Evolutionary conservation across 1,139 yeast genomes (phyloP), one percentile per base, ranked within the genome.

Genomic region (Scheffersomyces illinoinensis): DNA sequence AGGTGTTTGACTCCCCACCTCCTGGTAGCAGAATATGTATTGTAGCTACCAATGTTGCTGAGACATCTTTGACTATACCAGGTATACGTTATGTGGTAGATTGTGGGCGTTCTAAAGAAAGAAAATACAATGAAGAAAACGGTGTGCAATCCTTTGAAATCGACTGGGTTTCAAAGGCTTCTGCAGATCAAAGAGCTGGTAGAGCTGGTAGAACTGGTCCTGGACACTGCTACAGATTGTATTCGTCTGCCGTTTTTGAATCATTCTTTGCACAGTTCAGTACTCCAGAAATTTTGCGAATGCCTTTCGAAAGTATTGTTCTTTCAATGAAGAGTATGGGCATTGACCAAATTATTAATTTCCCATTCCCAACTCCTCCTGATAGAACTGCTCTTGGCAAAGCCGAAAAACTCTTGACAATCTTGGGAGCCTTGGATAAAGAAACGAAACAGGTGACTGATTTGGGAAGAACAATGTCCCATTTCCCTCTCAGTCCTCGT

Each of bases 151-250:
- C 97, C 59, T 96, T 90, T 73, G 96, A 90, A 69, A 84, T 96
- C 56, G 91, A 87, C 59, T 96, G 98, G 98, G 82, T 95, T 17
- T 90, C 97, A 50, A 93, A 96, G 68, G 99, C 99, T 0, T 90
- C 97, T 59, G 96, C 99, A 0, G 96, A 87, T 64, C 99, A 96
- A 78, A 84, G 99, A 76, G 77, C 97, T 47, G 99, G 99, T 74
- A 89, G 99, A 83, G 99, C 99, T 56, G 99, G 99, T 71, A 90
- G 99, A 85, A 95, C 98, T 0, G 99, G 99, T 0, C 98, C 99
- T 0, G 99, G 99, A 57, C 99, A 96, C 69, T 92, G 98, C 72
- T 96, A 96, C 72, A 81, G 99, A 60, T 76, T 96, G 23, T 96
- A 82, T 68, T 93, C 99, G 0, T 93, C 98, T n/a, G 99, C 99